Conservation (phyloP, 2,329 filamentous ascomycete genomes). For the Alternaria sp. region DNA sequence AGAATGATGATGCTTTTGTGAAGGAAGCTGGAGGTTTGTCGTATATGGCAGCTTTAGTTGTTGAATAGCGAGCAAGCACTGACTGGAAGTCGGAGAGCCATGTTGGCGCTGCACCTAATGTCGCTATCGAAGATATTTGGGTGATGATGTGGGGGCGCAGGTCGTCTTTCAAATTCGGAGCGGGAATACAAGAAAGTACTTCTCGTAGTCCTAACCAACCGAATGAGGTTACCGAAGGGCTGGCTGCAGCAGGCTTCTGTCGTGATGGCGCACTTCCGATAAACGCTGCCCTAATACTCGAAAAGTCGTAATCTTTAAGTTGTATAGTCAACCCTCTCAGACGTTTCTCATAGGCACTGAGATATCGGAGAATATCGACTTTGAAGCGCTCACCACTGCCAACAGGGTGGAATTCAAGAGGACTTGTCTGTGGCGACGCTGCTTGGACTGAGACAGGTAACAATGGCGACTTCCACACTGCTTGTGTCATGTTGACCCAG, state of each 20-base stretch:
- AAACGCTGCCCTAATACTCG: slow-evolving; percentile 71
- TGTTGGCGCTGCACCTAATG: slow-evolving; percentile 72
- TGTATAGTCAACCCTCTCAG: slow-evolving; percentile 64
- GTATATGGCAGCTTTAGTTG: background rate
- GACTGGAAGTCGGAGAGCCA: slow-evolving; percentile 71
- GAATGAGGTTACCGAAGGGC: slow-evolving; percentile 66
- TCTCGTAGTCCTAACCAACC: slow-evolving; percentile 76
- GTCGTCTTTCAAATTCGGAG: slow-evolving; percentile 44
- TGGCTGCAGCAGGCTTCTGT: slow-evolving; percentile 60
- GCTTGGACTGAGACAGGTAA: slow-evolving; percentile 61
- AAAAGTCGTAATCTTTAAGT: slow-evolving; percentile 73
- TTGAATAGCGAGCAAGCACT: slow-evolving; percentile 38
- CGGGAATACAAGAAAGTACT: slow-evolving; percentile 62
- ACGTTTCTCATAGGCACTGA: slow-evolving; percentile 72
- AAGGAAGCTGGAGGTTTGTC: background rate
- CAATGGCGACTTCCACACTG: slow-evolving; percentile 77
- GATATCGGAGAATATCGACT: slow-evolving; percentile 74
- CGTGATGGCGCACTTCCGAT: slow-evolving; percentile 80
- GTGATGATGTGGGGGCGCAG: slow-evolving; percentile 57
- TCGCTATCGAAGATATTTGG: slow-evolving; percentile 84
- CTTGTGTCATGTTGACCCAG: slow-evolving; percentile 89
- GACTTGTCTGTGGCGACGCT: background rate
- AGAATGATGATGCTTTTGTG: slow-evolving; percentile 22
- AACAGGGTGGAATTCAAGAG: slow-evolving; percentile 36
- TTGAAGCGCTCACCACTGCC: slow-evolving; percentile 79